Percentiles rank a stretch among this genome's conserved stretches.
phyloP scores from a whole-genome alignment of 306 rosid genomes.

The Medicago arabica region DNA sequence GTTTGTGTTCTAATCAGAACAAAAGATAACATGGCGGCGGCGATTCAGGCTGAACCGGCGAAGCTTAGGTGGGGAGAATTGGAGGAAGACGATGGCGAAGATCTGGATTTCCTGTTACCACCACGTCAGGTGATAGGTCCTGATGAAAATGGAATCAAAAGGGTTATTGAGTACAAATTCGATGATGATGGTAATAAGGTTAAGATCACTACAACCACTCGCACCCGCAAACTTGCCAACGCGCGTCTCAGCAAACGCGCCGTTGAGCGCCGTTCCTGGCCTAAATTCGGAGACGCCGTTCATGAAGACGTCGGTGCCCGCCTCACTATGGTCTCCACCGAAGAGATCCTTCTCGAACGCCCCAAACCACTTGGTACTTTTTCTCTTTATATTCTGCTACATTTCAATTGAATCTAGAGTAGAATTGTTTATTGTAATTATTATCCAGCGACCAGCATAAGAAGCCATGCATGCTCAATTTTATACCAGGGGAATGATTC shows the following conservation, averaged over 20 bases:
- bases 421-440: too few relatives aligned
- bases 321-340: slow-evolving; percentile 95
- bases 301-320: slow-evolving; percentile 83
- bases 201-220: slow-evolving; percentile 73
- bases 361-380: slow-evolving; percentile 81
- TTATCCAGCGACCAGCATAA: too few relatives aligned
- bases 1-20: too few relatives aligned
- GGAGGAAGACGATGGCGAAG: slow-evolving; percentile 90
- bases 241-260: slow-evolving; percentile 57
- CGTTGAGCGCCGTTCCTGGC: slow-evolving; percentile 61
- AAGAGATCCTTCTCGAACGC: slow-evolving; percentile 88
- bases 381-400: neutral
- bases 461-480: too few relatives aligned
- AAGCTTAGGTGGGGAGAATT: slow-evolving; percentile 55
- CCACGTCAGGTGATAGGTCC: slow-evolving; percentile 85
- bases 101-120: slow-evolving; percentile 81
- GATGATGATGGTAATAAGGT: slow-evolving; percentile 83
- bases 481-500: too few relatives aligned
- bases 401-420: too few relatives aligned
- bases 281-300: slow-evolving; percentile 88
- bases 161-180: slow-evolving; percentile 74
- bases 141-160: slow-evolving; percentile 83
- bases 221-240: slow-evolving; percentile 67
- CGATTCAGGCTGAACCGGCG: slow-evolving; percentile 32
- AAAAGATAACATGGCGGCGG: slow-evolving; percentile 17